Evolutionary conservation across 352 stramenopile genomes (phyloP).

Genomic region (Globisporangium canariense): DNA sequence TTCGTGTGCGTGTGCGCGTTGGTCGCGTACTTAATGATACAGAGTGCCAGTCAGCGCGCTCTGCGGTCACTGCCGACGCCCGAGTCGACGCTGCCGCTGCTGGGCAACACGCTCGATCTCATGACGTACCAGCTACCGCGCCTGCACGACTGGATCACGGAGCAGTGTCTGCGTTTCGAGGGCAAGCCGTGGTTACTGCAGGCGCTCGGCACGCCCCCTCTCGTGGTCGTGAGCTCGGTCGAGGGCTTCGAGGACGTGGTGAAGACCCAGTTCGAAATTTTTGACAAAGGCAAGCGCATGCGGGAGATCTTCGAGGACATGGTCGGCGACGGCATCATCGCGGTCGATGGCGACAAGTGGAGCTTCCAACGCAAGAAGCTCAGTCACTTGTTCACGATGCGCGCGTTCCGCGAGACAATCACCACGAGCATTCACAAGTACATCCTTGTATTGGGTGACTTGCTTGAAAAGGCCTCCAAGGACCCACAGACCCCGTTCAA

Average conservation of each 20-base stretch:
- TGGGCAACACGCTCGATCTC: conserved; percentile 24
- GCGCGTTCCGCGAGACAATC: conserved; percentile 27
- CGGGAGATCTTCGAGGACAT: conserved; percentile 20
- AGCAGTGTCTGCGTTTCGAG: conserved; percentile 7
- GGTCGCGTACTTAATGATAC: background rate
- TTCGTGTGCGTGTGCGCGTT: conserved; percentile 1
- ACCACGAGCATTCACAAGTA: conserved; percentile 33
- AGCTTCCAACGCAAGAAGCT: conserved; percentile 29
- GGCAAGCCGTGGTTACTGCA: conserved; percentile 21
- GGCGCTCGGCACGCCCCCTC: conserved; percentile 16
- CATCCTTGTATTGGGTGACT: conserved; percentile 24
- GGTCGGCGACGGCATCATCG: conserved; percentile 25
- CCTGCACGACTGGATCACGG: conserved; percentile 15
- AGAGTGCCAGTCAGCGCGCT: conserved; percentile 8
- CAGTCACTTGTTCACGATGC: conserved; percentile 30
- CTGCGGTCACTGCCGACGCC: conserved; percentile 11
- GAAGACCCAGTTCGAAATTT: conserved; percentile 35
- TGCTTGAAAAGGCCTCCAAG: conserved; percentile 14
- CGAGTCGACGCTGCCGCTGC: conserved; percentile 17
- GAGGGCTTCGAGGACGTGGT: conserved; percentile 32
- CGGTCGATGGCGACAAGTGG: conserved; percentile 30
- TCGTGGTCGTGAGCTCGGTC: conserved; percentile 22
- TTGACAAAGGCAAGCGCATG: conserved; percentile 28
- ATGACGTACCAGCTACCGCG: conserved; percentile 6
- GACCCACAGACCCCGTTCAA: background rate